Conservation (phyloP, 768 basidiomycete species). For the Tephrocybe sp. region DNA sequence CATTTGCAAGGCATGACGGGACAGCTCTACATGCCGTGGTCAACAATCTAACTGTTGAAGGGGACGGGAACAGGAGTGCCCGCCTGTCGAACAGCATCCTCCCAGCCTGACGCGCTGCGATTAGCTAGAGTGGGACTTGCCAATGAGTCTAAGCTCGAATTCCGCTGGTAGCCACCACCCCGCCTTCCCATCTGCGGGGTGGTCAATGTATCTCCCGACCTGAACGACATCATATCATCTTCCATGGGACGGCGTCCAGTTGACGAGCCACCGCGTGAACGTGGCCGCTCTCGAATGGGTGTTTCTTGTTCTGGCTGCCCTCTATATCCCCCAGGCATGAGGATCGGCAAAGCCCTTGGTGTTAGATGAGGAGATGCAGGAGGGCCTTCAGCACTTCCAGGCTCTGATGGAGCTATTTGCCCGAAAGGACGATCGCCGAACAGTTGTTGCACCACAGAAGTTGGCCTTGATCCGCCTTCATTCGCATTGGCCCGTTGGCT, state of each 20-base stretch:
- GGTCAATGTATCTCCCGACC: background rate
- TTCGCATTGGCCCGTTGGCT: background rate
- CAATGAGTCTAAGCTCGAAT: background rate
- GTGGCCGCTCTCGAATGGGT: constrained; percentile 4
- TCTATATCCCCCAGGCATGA: constrained; percentile 15
- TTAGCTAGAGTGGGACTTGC: background rate
- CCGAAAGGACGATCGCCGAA: background rate
- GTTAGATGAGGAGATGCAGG: background rate
- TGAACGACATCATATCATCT: constrained; percentile 13
- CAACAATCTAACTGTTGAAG: background rate
- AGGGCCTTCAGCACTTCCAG: background rate
- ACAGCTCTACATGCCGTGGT: background rate
- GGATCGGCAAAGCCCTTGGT: constrained; percentile 9
- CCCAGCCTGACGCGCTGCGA: constrained; percentile 7
- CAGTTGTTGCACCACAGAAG: constrained; percentile 4
- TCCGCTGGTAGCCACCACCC: background rate
- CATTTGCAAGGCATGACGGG: no score
- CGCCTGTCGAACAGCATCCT: constrained; percentile 8
- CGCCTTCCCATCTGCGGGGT: background rate
- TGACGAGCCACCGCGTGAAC: constrained; percentile 7
- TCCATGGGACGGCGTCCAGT: constrained; percentile 7
- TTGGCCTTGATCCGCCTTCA: constrained; percentile 2
- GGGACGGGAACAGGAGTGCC: constrained; percentile 10
- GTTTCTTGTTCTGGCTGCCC: constrained; percentile 2
- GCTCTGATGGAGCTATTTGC: background rate